Base-by-base conservation (phyloP, 2,329 filamentous ascomycete species). In the Cladobotryum mycophilum region DNA sequence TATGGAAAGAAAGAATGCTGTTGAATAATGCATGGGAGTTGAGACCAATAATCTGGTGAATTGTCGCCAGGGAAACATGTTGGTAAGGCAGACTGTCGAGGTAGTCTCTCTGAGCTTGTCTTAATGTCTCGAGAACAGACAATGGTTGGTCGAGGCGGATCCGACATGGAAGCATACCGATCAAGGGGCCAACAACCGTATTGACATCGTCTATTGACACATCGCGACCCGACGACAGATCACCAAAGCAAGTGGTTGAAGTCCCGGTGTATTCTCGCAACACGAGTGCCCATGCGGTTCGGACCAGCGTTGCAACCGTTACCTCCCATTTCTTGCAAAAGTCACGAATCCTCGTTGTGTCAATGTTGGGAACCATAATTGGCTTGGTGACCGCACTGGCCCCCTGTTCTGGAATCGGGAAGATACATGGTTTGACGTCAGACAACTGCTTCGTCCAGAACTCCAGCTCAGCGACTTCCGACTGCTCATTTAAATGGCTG, bases 121-220 rank as follows among this genome's bases (percentile, higher is more conserved):
- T 15, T 14, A 50, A 15, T 4, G 18, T 38, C 9, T 50, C 48
- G 30, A 50, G 15, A 14, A 50, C 41, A 3, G 48, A 42, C 25
- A 25, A 30, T 14, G 18, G 30, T 20, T 37, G 12, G 9, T 40
- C 43, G 12, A 76, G 58, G 49, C 64, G 61, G 11, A 79, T 66
- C 13, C 75, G 71, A 53, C 74, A 78, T 45, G 77, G 73, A 2
- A 81, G 68, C 74, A 81, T 81, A 54, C 78, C 80, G 57, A 61
- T 58, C 2, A 61, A 46, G n/a, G 60, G 60, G 2, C 57, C 60
- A 36, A 61, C 41, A 6, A 61, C 56, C 0, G 50, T 50, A 11
- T 53, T 46, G 9, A 60, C 47, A 1, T 52, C 51, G 12, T 53
- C 36, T n/a, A 61, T 56, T 12, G 4, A 43, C 5, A 51, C 51